Percentiles rank a stretch among this genome's conserved stretches.
phyloP scores from a whole-genome alignment of 305 asterid species.

The Ilex paraguariensis region DNA sequence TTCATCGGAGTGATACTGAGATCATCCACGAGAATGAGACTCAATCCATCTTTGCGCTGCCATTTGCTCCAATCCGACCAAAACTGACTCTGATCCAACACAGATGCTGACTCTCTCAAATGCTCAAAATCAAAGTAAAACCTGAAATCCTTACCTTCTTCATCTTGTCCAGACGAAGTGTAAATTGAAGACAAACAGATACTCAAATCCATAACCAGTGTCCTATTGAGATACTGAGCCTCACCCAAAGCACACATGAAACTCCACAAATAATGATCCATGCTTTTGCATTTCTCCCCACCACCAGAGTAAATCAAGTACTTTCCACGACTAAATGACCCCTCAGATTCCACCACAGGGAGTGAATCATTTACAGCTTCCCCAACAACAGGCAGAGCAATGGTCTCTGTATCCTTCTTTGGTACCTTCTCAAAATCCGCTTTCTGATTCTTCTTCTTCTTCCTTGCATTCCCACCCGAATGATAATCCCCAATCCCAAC shows the following conservation, averaged over 20 bases:
- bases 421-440: constrained; percentile 39
- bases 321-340: constrained; percentile 46
- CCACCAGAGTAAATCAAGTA: constrained; percentile 72
- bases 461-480: constrained; percentile 84
- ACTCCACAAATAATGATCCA: constrained; percentile 77
- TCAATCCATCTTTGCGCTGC: constrained; percentile 46
- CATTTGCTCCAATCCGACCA: constrained; percentile 68
- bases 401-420: constrained; percentile 21
- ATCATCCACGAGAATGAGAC: constrained; percentile 73
- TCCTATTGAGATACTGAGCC: constrained; percentile 82
- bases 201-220: constrained; percentile 68
- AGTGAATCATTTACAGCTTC: constrained; percentile 55
- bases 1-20: constrained; percentile 56
- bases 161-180: constrained; percentile 60
- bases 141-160: constrained; percentile 84
- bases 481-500: constrained; percentile 69
- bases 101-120: constrained; percentile 59
- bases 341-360: constrained; percentile 52
- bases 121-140: constrained; percentile 85
- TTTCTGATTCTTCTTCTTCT: constrained; percentile 47
- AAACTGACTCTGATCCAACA: constrained; percentile 60
- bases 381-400: constrained; percentile 47
- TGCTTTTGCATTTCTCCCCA: constrained; percentile 83
- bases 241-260: constrained; percentile 83
- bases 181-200: constrained; percentile 66